Percentiles rank a stretch among this genome's conserved stretches.
phyloP scores from a whole-genome alignment of 176 grass and related monocot genomes.

The Cenchrus americanus region DNA sequence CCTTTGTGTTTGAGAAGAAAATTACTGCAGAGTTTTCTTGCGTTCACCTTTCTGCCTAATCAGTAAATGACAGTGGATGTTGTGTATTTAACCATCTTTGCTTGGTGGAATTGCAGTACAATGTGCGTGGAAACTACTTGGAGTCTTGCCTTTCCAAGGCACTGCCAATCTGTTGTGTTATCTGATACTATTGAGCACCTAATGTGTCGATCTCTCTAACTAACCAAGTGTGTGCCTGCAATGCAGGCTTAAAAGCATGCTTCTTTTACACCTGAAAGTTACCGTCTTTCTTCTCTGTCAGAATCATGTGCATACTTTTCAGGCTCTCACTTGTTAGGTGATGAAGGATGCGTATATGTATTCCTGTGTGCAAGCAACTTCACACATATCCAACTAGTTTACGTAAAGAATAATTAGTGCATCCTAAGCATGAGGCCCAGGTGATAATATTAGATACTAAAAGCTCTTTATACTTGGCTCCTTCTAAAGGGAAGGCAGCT shows the following conservation, averaged over 20 bases:
- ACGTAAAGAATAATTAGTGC: constrained; percentile 69
- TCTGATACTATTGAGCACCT: constrained; percentile 32
- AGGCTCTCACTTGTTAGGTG: constrained; percentile 45
- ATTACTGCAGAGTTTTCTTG: neutral
- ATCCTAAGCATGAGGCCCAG: constrained; percentile 52
- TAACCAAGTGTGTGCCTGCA: constrained; percentile 31
- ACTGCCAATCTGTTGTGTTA: constrained; percentile 31
- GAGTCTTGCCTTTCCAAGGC: constrained; percentile 34
- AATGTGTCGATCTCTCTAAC: constrained; percentile 40
- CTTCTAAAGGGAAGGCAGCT: constrained; percentile 47
- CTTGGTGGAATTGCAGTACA: constrained; percentile 3
- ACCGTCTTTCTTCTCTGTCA: constrained; percentile 46
- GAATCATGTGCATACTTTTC: constrained; percentile 49
- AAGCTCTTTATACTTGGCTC: constrained; percentile 48
- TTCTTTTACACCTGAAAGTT: constrained; percentile 59
- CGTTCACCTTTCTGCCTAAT: constrained; percentile 51
- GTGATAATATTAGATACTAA: constrained; percentile 69
- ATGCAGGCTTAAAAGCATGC: constrained; percentile 13
- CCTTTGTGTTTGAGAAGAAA: no score
- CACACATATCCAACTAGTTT: constrained; percentile 49
- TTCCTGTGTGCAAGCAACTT: constrained; percentile 43
- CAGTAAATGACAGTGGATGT: constrained; percentile 43
- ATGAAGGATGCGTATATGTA: constrained; percentile 36
- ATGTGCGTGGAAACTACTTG: constrained; percentile 33
- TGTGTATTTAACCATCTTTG: constrained; percentile 42